phyloP scores from a whole-genome alignment of 371 early-diverging fungal species.

The Mortierella sp. region DNA sequence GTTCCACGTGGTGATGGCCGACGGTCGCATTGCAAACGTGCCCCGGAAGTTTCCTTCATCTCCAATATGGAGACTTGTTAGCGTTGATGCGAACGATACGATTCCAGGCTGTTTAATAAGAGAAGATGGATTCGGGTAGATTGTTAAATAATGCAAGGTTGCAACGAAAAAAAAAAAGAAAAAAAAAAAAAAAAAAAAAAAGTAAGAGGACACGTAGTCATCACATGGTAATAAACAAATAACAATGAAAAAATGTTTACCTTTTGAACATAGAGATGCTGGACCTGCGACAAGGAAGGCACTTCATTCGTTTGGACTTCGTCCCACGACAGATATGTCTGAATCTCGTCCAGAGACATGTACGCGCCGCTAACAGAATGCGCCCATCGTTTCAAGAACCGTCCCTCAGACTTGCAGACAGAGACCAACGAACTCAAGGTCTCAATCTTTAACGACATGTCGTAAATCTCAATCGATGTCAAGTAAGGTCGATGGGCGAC shows the following conservation, averaged over 20 bases:
- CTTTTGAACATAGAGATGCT: conserved; percentile 47
- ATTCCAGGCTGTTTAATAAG: conserved; percentile 24
- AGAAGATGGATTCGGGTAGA: no score
- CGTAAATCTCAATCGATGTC: conserved; percentile 27
- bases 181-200: background rate
- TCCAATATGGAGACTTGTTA: conserved; percentile 46
- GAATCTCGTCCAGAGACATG: conserved; percentile 8
- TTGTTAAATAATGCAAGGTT: background rate
- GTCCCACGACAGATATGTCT: background rate
- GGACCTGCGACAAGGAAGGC: conserved; percentile 18
- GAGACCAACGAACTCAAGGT: conserved; percentile 22
- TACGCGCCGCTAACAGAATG: background rate
- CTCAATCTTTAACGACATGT: conserved; percentile 32
- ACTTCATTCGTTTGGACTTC: conserved; percentile 24
- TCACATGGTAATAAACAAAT: background rate
- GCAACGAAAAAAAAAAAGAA: background rate
- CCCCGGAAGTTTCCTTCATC: conserved; percentile 7
- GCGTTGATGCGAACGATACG: conserved; percentile 21
- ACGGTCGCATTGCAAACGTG: conserved; percentile 21
- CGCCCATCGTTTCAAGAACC: conserved; percentile 24
- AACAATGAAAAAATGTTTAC: conserved; percentile 3
- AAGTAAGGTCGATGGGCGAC: conserved; percentile 22
- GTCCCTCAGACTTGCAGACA: conserved; percentile 17
- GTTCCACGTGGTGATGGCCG: conserved; percentile 28
- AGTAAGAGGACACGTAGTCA: no score